These are phyloP conservation scores for Protoeuglena noctilucae DNA, from an alignment of 139 green algal genomes.

Conservation along the genomic window DNA sequence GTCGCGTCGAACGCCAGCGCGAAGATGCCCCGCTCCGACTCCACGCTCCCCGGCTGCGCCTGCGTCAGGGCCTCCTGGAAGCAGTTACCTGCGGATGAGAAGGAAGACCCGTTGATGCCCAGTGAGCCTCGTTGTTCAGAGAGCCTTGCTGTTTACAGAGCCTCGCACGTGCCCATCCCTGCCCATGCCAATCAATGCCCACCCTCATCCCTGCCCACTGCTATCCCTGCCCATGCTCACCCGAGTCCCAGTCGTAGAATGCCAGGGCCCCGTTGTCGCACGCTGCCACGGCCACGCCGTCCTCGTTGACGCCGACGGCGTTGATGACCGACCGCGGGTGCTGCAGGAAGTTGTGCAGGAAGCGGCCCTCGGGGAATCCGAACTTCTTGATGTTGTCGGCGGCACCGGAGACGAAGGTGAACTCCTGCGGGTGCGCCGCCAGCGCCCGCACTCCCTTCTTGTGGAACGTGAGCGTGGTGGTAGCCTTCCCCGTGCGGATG, in stretches of 20 bases:
- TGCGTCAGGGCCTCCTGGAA: conserved; percentile 75
- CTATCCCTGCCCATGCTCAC: too few relatives aligned
- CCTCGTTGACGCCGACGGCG: conserved; percentile 78
- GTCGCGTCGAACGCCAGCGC: conserved; percentile 25
- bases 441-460: conserved; percentile 78
- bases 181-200: too few relatives aligned
- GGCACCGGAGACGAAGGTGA: conserved; percentile 57
- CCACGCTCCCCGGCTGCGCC: conserved; percentile 83
- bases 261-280: conserved; percentile 58
- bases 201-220: too few relatives aligned
- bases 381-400: conserved; percentile 99
- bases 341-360: conserved; percentile 93
- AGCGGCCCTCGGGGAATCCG: conserved; percentile 62
- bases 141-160: too few relatives aligned
- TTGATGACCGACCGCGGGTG: conserved; percentile 89
- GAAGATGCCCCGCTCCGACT: conserved; percentile 50
- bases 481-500: conserved; percentile 38
- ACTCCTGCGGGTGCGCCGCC: conserved; percentile 67
- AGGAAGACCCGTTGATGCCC: too few relatives aligned
- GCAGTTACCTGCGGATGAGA: too few relatives aligned
- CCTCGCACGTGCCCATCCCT: too few relatives aligned
- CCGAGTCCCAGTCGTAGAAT: conserved; percentile 88
- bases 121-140: too few relatives aligned
- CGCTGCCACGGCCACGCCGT: conserved; percentile 75
- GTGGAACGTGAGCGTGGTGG: conserved; percentile 87